Base-by-base conservation (phyloP, 805 yeast species). In the Nakazawaea wyomingensis region DNA sequence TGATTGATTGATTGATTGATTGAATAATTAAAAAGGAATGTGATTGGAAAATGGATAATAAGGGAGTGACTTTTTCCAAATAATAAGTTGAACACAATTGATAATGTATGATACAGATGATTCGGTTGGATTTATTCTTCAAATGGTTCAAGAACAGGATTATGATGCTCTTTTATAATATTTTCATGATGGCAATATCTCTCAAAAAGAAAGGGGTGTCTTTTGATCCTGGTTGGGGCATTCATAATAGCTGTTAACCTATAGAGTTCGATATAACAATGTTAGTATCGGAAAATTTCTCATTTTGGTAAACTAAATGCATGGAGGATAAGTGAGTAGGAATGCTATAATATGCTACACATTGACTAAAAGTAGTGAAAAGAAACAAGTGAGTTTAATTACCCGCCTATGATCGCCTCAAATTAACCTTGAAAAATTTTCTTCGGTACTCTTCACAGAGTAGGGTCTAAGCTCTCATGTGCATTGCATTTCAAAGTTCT, bases 51-150 rank as follows among this genome's bases (percentile, higher is more conserved):
- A 14, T 7, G 3, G 26, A 14, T 22, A 13, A 3, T 16, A 37
- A 37, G 10, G 26, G 40, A 37, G 26, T 37, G 40, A 37, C 33
- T 36, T 14, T 24, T 17, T 14, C 16, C n/a, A n/a, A 26, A 36
- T 10, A 18, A 34, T 6, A 20, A 28, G 11, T 17, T 6, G 32
- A n/a, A 29, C 32, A n/a, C 4, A 29, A 29, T 29, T 24, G 27
- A 24, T 24, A 24, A 24, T 24, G 3, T 9, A 3, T 24, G 8
- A 24, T n/a, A n/a, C n/a, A n/a, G n/a, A n/a, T n/a, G n/a, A n/a
- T n/a, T n/a, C n/a, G n/a, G n/a, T n/a, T n/a, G n/a, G n/a, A n/a
- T n/a, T n/a, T n/a, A n/a, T n/a, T n/a, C n/a, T n/a, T n/a, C n/a
- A n/a, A n/a, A n/a, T n/a, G n/a, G n/a, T n/a, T 24, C 27, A 24